These are phyloP conservation scores for Dioscorea alata DNA, from an alignment of 106 monocot species.

Conservation along the genomic window DNA sequence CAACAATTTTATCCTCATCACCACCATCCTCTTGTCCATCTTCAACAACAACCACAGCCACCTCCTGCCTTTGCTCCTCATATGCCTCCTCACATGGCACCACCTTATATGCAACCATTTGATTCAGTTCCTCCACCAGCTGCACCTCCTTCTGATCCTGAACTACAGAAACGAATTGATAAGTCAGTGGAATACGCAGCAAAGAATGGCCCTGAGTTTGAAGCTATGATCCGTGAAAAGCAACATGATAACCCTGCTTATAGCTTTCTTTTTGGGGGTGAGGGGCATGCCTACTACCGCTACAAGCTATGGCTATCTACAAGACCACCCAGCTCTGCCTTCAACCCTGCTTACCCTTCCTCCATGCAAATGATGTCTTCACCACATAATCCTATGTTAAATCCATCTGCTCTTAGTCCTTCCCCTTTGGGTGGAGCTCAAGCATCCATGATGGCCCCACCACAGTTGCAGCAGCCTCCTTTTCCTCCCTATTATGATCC, in stretches of 20 bases:
- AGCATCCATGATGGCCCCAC: constrained; percentile 29
- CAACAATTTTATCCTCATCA: constrained; percentile 58
- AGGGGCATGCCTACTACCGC: constrained; percentile 79
- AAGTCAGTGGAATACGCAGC: constrained; percentile 77
- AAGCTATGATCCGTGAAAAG: constrained; percentile 89
- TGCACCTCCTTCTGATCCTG: constrained; percentile 72
- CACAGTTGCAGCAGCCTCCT: constrained; percentile 43
- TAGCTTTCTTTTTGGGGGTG: constrained; percentile 87
- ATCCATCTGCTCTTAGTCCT: constrained; percentile 20
- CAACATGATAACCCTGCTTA: constrained; percentile 89
- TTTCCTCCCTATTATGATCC: constrained; percentile 60
- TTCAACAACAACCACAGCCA: constrained; percentile 47
- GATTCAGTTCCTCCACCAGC: constrained; percentile 49
- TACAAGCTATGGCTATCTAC: constrained; percentile 68
- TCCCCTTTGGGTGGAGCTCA: constrained; percentile 26
- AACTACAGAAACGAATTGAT: constrained; percentile 87
- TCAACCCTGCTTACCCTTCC: constrained; percentile 36
- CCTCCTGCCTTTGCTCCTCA: constrained; percentile 28
- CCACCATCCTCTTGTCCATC: constrained; percentile 26
- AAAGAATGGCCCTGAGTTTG: constrained; percentile 95
- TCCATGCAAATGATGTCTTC: constrained; percentile 28
- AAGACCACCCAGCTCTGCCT: constrained; percentile 25
- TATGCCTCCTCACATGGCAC: constrained; percentile 40
- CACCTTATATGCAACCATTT: constrained; percentile 48
- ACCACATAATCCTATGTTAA: constrained; percentile 30